A percentile compares a stretch with the other conserved stretches of the same genome.
Conservation (phyloP, 257 asterid genomes). For the Jaltomata sinuosa region DNA sequence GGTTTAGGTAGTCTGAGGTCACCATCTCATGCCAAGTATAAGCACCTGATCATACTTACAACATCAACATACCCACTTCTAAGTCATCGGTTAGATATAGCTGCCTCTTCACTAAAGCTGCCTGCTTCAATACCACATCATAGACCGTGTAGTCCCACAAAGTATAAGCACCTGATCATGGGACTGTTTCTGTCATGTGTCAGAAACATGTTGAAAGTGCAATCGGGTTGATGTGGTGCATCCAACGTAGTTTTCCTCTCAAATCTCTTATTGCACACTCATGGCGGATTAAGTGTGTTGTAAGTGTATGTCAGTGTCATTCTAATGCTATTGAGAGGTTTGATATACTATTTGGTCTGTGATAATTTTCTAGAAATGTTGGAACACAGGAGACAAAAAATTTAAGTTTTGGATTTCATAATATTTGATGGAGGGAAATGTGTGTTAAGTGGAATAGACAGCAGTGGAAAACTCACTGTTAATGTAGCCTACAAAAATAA, state of each 20-base stretch:
- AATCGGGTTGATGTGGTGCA: not conserved
- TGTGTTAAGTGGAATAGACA: not conserved
- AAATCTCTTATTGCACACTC: not conserved
- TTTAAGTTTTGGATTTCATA: not conserved
- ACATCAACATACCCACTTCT: slow-evolving; percentile 18
- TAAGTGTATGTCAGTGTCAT: not conserved
- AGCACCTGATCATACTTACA: not conserved
- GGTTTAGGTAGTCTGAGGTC: not conserved
- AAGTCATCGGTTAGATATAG: slow-evolving; percentile 29
- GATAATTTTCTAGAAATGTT: not conserved
- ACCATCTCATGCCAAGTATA: not conserved
- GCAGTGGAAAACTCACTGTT: no score
- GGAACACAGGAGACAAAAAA: not conserved
- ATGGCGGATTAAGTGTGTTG: not conserved
- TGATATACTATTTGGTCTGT: not conserved
- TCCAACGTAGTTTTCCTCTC: not conserved
- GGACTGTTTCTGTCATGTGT: not conserved
- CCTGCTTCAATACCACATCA: slow-evolving; percentile 92
- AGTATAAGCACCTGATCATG: not conserved
- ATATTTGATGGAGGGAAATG: not conserved
- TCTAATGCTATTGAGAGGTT: not conserved
- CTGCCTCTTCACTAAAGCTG: slow-evolving; percentile 69
- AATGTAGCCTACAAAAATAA: no score
- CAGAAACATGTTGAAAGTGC: not conserved
- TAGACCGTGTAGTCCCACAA: slow-evolving; percentile 32